Evolutionary conservation across 345 rosid species (phyloP).

Genomic region (Pseudoturritis turrita): DNA sequence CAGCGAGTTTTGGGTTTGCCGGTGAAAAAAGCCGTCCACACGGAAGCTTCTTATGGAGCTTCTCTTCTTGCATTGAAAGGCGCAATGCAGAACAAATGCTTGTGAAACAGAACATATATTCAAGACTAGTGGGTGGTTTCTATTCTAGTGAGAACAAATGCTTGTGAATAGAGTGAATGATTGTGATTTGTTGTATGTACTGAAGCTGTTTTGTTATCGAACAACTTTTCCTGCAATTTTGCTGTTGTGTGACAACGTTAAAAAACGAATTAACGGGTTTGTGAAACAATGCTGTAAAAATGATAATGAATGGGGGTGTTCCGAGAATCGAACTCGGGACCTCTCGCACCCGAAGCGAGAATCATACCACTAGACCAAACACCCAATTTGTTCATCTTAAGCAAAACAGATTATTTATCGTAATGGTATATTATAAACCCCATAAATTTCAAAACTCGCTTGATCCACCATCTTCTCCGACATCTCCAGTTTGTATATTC

Average conservation of each 20-base stretch:
- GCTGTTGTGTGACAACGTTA: background rate
- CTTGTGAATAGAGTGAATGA: no score
- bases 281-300: no score
- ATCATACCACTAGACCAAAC: conserved; percentile 93
- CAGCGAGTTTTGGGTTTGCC: conserved; percentile 70
- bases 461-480: conserved; percentile 9
- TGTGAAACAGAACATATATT: background rate
- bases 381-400: no score
- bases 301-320: no score
- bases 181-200: background rate
- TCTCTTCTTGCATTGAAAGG: conserved; percentile 79
- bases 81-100: conserved; percentile 12
- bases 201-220: background rate
- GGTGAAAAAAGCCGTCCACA: conserved; percentile 60
- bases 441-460: background rate
- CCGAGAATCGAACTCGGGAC: conserved; percentile 77
- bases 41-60: conserved; percentile 94
- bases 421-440: no score
- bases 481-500: background rate
- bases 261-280: background rate
- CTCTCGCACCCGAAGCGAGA: conserved; percentile 92
- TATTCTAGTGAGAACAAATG: background rate
- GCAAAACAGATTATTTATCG: no score
- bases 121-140: background rate
- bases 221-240: background rate